Percentiles rank a stretch among this genome's conserved stretches.
Conservation (phyloP, 2,329 filamentous ascomycete genomes). For the Ophiostoma perfectum region DNA sequence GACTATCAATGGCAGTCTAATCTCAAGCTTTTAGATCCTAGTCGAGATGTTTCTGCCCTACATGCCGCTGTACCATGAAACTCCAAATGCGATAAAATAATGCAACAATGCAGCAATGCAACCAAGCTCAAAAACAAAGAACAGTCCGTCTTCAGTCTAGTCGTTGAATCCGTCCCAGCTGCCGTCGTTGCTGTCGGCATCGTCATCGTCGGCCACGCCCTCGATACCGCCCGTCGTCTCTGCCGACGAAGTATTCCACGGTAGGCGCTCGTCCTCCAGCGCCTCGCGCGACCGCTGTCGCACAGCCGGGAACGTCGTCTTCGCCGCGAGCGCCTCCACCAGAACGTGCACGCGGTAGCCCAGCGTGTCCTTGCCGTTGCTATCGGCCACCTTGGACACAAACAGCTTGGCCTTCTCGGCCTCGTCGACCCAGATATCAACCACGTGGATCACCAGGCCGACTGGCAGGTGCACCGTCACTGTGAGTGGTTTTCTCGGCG, state of each 20-base stretch:
- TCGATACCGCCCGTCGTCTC: conserved; percentile 26
- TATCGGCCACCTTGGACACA: conserved; percentile 16
- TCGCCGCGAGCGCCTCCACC: conserved; percentile 50
- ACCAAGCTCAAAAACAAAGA: background rate
- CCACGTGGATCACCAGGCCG: conserved; percentile 76
- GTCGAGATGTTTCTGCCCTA: conserved; percentile 5
- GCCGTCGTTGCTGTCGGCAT: conserved; percentile 39
- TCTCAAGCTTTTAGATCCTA: background rate
- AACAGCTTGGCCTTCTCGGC: conserved; percentile 35
- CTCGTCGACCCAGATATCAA: conserved; percentile 79
- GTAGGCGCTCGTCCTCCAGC: conserved; percentile 67
- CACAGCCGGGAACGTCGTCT: conserved; percentile 64
- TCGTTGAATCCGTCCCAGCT: conserved; percentile 68
- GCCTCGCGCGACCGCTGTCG: conserved; percentile 64
- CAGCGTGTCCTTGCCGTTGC: conserved; percentile 38
- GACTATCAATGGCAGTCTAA: background rate
- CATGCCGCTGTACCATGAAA: background rate
- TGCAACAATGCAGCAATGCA: background rate
- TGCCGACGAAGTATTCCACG: conserved; percentile 47
- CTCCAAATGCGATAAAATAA: conserved; percentile 14
- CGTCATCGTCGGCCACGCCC: conserved; percentile 34
- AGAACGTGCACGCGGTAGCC: conserved; percentile 49
- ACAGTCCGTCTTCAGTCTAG: conserved; percentile 31
- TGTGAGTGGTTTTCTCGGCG: conserved; percentile 24
- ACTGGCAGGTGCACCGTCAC: conserved; percentile 57